A percentile compares a stretch with the other conserved stretches of the same genome.
These are phyloP conservation scores for Arthrobotrys sphaeroides DNA, from an alignment of 2,329 filamentous ascomycete genomes.

Conservation along the genomic window DNA sequence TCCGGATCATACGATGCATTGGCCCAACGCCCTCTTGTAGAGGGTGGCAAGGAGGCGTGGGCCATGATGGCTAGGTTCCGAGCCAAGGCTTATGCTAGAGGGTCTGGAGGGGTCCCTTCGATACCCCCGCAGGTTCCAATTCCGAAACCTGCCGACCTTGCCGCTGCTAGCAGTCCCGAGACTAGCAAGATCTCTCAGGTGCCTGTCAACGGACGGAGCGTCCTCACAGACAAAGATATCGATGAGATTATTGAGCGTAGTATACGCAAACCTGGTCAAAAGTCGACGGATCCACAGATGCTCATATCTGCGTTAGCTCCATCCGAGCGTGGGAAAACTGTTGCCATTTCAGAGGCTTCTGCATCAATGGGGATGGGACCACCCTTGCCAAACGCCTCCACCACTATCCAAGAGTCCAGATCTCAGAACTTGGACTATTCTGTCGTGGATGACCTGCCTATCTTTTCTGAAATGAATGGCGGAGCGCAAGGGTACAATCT, in stretches of 20 bases:
- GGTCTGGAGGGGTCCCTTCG: conserved; percentile 2
- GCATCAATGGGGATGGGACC: not conserved
- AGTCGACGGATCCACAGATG: conserved; percentile 9
- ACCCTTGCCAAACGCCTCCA: conserved; percentile 1
- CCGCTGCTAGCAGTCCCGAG: not conserved
- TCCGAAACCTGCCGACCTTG: not conserved
- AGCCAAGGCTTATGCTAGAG: conserved; percentile 55
- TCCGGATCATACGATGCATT: conserved; percentile 51
- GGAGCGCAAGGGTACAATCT: conserved; percentile 24
- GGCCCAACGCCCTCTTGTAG: conserved; percentile 54
- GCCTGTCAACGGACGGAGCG: not conserved
- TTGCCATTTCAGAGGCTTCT: conserved; percentile 9
- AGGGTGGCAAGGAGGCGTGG: conserved; percentile 57
- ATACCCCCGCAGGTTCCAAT: not conserved
- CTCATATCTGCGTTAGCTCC: conserved; percentile 33
- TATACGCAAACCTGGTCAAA: conserved; percentile 26
- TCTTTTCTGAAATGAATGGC: conserved; percentile 41
- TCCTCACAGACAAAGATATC: conserved; percentile 39
- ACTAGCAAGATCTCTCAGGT: not conserved
- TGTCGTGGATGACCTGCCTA: conserved; percentile 45
- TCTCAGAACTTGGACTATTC: conserved; percentile 44
- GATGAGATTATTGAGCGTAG: conserved; percentile 52
- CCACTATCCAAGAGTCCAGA: conserved; percentile 20
- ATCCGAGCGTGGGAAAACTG: conserved; percentile 3
- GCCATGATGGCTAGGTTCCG: conserved; percentile 56